These are phyloP conservation scores for Aureobasidium namibiae DNA, from an alignment of 2,329 filamentous ascomycete genomes.

Conservation along the genomic window DNA sequence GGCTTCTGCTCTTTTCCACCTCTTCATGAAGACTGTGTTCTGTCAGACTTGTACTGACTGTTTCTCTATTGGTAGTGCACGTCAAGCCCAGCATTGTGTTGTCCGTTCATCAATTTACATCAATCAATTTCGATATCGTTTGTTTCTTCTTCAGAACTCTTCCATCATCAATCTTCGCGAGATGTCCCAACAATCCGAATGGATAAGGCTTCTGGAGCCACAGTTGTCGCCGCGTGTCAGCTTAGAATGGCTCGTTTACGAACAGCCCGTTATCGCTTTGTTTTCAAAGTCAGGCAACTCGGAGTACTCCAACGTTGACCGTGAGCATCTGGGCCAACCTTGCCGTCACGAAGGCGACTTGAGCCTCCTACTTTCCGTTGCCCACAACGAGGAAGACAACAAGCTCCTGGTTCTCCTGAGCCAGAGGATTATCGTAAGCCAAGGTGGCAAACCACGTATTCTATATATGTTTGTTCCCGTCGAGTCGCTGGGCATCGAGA, in stretches of 20 bases:
- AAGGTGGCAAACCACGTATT: not conserved
- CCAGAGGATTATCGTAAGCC: not conserved
- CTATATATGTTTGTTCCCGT: not conserved
- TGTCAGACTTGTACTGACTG: not conserved
- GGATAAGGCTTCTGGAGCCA: not conserved
- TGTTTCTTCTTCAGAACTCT: too few relatives aligned
- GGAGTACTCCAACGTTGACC: not conserved
- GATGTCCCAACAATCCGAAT: not conserved
- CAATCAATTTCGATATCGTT: too few relatives aligned
- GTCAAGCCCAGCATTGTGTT: not conserved
- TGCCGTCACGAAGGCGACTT: not conserved
- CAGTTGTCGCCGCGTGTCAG: not conserved
- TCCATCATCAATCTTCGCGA: too few relatives aligned
- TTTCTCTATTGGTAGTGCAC: not conserved
- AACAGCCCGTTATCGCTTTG: not conserved
- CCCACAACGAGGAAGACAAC: not conserved
- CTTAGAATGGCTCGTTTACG: not conserved
- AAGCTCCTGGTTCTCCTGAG: not conserved
- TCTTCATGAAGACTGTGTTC: not conserved
- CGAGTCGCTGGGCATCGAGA: not conserved
- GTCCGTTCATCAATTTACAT: too few relatives aligned
- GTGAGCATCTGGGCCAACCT: not conserved
- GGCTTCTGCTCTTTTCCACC: too few relatives aligned
- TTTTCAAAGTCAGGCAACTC: not conserved
- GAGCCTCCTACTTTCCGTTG: not conserved